A percentile compares a stretch with the other conserved stretches of the same genome.
These are phyloP conservation scores for Rosellinia necatrix DNA, from an alignment of 2,329 filamentous ascomycete species.

Conservation along the genomic window DNA sequence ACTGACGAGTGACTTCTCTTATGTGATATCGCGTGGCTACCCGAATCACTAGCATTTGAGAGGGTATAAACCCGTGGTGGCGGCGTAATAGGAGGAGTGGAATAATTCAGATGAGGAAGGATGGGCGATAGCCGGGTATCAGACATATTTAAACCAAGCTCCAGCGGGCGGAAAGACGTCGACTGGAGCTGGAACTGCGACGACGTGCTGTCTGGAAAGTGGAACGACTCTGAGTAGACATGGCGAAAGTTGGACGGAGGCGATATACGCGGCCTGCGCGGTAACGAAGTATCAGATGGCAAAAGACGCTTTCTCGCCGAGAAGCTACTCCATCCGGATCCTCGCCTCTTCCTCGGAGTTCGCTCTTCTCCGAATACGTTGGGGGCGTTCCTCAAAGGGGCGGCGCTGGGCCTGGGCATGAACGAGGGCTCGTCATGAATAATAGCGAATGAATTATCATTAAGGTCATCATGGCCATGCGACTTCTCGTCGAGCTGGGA, in stretches of 20 bases:
- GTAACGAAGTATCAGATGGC: constrained; percentile 45
- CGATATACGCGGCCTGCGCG: constrained; percentile 62
- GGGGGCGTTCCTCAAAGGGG: constrained; percentile 33
- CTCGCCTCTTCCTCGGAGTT: constrained; percentile 45
- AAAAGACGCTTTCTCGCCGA: constrained; percentile 53
- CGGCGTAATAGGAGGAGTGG: constrained; percentile 43
- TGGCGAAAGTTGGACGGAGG: constrained; percentile 65
- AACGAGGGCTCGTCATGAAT: constrained; percentile 46
- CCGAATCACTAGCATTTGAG: constrained; percentile 40
- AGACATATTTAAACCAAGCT: constrained; percentile 58
- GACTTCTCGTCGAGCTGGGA: constrained; percentile 47
- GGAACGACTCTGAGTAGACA: constrained; percentile 49
- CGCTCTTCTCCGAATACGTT: constrained; percentile 40
- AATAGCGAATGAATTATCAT: constrained; percentile 44
- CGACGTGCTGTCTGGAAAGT: constrained; percentile 33
- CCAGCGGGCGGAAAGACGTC: constrained; percentile 56
- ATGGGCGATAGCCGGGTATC: constrained; percentile 59
- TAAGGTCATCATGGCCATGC: constrained; percentile 45
- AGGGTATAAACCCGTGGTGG: constrained; percentile 47
- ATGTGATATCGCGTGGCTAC: constrained; percentile 44
- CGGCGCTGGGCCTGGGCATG: constrained; percentile 41
- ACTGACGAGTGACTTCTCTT: constrained; percentile 55
- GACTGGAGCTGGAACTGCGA: constrained; percentile 39
- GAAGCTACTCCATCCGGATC: constrained; percentile 49
- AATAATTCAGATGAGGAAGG: constrained; percentile 54